Percentiles rank a stretch among this genome's conserved stretches.
Conservation (phyloP, 2,329 filamentous ascomycete species). For the Botrytis tulipae region DNA sequence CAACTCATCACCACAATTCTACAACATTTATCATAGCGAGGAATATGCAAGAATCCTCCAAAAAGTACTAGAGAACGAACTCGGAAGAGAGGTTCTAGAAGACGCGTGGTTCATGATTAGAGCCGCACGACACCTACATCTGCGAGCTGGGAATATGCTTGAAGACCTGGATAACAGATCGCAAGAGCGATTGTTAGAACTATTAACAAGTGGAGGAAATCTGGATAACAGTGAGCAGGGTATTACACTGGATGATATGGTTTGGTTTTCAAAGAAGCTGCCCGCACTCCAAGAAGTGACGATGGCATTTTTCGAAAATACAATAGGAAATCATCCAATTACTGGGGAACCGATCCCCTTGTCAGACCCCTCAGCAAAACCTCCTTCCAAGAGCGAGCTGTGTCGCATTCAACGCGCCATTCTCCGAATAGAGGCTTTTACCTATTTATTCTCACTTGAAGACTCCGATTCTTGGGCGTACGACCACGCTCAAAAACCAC, state of each 20-base stretch:
- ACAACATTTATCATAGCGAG: background rate
- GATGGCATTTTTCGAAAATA: background rate
- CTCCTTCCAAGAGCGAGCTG: background rate
- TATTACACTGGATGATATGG: background rate
- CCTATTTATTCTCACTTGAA: background rate
- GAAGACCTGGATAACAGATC: background rate
- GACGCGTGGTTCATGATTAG: background rate
- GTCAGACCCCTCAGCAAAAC: background rate
- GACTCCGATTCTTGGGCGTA: background rate
- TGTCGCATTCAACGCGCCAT: background rate
- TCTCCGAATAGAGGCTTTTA: background rate
- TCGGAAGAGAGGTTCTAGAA: background rate
- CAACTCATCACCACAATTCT: background rate
- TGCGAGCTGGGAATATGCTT: fast-evolving
- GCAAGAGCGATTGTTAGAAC: background rate
- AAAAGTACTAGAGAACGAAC: background rate
- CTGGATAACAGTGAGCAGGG: background rate
- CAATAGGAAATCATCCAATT: background rate
- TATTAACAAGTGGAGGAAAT: background rate
- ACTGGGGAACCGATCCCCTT: background rate
- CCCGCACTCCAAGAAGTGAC: background rate
- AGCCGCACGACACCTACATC: background rate
- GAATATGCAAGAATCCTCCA: background rate
- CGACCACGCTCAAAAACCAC: background rate
- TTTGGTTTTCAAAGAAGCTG: background rate